Base-by-base conservation (phyloP, 257 asterid species). In the Avicennia marina region DNA sequence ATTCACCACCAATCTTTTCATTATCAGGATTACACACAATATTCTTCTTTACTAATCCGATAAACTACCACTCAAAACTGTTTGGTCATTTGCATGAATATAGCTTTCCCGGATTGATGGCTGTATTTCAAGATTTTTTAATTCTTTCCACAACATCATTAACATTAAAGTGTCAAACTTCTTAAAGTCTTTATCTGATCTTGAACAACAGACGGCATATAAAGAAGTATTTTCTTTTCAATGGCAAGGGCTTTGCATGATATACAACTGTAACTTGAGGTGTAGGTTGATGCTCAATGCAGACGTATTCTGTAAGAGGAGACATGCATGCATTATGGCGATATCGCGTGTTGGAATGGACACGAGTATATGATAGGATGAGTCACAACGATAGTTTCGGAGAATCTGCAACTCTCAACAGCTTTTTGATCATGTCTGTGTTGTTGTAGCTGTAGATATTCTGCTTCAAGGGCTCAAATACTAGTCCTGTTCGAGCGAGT, bases 1-100 rank as follows among this genome's bases (percentile, higher is more conserved):
- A 41, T 62, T 56, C 75, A 64, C 56, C 63, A 42, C 18, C 63
- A 5, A 60, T 68, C 68, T 53, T 53, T 18, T 62, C 74, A 54
- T 39, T 58, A 33, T 54, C 64, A 57, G 39, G 43, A 65, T 47
- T 48, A 25, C 12, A 39, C 55, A 62, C 51, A 39, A 55, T 36
- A 56, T 33, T 65, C 43, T 39, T 54, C 53, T 53, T 60, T 60
- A 39, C 7, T 29, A 7, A 36, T 60, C 38, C 34, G 73, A 21
- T 22, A 15, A 58, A 27, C 19, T 24, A 25, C 33, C 47, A 44
- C 52, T 54, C 53, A 60, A 60, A 26, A n/a, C 46, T 44, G 48
- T 18, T 39, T 19, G 40, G 34, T 49, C n/a, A n/a, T n/a, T n/a
- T n/a, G n/a, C n/a, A n/a, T n/a, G n/a, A n/a, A n/a, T n/a, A n/a